phyloP scores from a whole-genome alignment of 2,329 filamentous ascomycete species.

The Trichoderma endophyticum region DNA sequence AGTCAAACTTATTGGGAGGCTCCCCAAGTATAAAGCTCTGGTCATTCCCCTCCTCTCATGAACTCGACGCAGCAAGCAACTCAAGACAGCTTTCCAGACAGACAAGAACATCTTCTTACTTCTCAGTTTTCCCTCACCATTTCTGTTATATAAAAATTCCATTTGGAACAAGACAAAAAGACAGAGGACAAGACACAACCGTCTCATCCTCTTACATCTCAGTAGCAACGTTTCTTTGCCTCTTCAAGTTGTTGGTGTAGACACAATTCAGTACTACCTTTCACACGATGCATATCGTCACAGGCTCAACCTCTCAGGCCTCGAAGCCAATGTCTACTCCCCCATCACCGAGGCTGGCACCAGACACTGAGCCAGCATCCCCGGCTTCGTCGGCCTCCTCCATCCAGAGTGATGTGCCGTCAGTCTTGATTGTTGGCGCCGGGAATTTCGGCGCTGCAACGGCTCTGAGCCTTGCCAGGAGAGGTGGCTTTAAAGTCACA shows the following conservation, averaged over 20 bases:
- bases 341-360: not conserved
- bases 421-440: slow-evolving; percentile 40
- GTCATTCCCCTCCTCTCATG: not conserved
- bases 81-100: not conserved
- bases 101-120: not conserved
- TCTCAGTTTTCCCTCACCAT: not conserved
- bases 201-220: not conserved
- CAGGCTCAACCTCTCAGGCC: not conserved
- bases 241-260: not conserved
- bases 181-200: not conserved
- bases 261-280: no score
- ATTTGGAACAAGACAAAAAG: not conserved
- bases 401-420: slow-evolving; percentile 3
- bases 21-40: slow-evolving; percentile 14
- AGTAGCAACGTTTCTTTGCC: not conserved
- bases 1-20: not conserved
- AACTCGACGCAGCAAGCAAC: not conserved
- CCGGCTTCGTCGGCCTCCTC: slow-evolving; percentile 18
- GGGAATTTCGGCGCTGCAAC: slow-evolving; percentile 46
- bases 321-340: slow-evolving; percentile 1
- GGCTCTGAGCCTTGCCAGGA: slow-evolving; percentile 35
- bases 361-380: slow-evolving; percentile 7
- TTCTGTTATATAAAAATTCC: not conserved
- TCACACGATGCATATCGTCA: slow-evolving; percentile 18
- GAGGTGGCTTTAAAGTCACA: slow-evolving; percentile 31